These are phyloP conservation scores for Sungouiozyma intestinalis DNA, from an alignment of 805 yeast species.

Conservation along the genomic window DNA sequence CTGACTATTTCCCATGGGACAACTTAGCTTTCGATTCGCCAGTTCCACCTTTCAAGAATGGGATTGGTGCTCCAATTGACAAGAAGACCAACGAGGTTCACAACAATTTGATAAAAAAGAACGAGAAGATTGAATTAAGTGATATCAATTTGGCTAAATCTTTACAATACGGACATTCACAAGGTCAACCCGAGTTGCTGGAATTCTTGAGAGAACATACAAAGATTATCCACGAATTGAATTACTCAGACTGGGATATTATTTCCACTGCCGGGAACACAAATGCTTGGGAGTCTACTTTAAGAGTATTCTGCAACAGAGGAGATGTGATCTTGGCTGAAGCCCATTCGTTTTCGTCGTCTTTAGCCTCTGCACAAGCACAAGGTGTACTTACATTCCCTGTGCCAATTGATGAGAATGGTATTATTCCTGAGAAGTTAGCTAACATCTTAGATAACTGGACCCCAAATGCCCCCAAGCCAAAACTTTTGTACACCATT, in stretches of 20 bases:
- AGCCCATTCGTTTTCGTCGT: constrained; percentile 73
- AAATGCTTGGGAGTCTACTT: constrained; percentile 75
- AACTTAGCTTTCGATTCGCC: constrained; percentile 61
- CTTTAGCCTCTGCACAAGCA: constrained; percentile 72
- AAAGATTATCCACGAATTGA: constrained; percentile 34
- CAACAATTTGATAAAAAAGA: constrained; percentile 24
- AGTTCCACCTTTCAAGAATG: constrained; percentile 66
- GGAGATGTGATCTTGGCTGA: constrained; percentile 83
- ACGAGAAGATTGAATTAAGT: constrained; percentile 36
- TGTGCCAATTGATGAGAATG: constrained; percentile 66
- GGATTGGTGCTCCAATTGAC: constrained; percentile 53
- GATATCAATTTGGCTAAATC: constrained; percentile 73
- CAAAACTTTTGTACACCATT: constrained; percentile 80
- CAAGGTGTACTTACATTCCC: constrained; percentile 61
- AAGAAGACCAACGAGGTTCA: constrained; percentile 20
- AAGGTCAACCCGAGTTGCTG: constrained; percentile 66
- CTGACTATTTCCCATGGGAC: constrained; percentile 90
- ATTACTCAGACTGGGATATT: constrained; percentile 62
- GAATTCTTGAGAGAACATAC: constrained; percentile 71
- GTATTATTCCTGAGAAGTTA: constrained; percentile 65
- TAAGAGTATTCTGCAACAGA: constrained; percentile 65
- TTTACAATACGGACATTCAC: constrained; percentile 85
- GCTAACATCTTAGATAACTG: constrained; percentile 55
- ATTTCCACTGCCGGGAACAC: constrained; percentile 76
- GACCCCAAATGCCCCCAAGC: constrained; percentile 55